Percentiles rank a stretch among this genome's conserved stretches.
These are phyloP conservation scores for Cercospora nicotianae DNA, from an alignment of 2,329 filamentous ascomycete species.

Conservation along the genomic window DNA sequence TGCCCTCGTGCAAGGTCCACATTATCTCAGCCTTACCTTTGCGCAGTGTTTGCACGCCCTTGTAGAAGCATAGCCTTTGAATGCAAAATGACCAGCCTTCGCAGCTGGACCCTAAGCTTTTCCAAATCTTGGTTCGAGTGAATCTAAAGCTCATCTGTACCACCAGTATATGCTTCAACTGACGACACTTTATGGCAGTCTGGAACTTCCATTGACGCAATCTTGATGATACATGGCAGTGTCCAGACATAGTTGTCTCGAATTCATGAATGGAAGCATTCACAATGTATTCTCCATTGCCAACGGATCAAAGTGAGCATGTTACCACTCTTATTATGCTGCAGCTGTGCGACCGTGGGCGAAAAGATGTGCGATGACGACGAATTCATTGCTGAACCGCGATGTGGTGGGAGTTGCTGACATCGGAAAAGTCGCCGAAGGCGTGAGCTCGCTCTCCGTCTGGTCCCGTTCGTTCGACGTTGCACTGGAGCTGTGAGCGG, in stretches of 20 bases:
- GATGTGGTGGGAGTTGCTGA: neutral
- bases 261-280: neutral
- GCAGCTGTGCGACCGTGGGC: neutral
- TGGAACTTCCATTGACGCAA: neutral
- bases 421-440: neutral
- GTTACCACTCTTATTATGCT: neutral
- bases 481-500: neutral
- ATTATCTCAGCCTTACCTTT: neutral
- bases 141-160: neutral
- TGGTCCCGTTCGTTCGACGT: neutral
- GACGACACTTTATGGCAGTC: neutral
- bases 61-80: neutral
- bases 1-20: neutral
- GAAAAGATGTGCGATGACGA: neutral
- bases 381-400: neutral
- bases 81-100: neutral
- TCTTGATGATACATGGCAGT: neutral
- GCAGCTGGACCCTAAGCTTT: neutral
- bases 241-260: neutral
- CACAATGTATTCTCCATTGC: neutral
- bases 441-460: neutral
- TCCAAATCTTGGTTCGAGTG: slow-evolving; percentile 6
- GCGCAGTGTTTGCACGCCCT: neutral
- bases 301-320: neutral
- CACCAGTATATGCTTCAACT: neutral